Percentiles rank a stretch among this genome's conserved stretches.
Conservation (phyloP, 495 filamentous ascomycete genomes). For the Xylaria flabelliformis region DNA sequence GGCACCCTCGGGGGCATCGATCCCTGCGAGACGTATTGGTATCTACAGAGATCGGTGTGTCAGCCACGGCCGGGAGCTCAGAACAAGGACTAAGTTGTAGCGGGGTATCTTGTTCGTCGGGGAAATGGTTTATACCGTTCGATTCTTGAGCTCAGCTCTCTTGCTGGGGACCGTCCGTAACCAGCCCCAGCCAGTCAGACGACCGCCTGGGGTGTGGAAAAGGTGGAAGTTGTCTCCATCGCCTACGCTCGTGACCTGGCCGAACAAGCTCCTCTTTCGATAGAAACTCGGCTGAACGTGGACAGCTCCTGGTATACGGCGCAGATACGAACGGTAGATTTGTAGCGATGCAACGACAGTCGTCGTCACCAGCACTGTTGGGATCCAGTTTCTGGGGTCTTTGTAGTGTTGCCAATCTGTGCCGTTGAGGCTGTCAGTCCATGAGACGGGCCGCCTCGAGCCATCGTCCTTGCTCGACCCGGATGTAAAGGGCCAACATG, state of each 20-base stretch:
- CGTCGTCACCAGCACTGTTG: slow-evolving; percentile 72
- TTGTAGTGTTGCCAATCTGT: slow-evolving; percentile 73
- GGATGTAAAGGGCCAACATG: slow-evolving; percentile 26
- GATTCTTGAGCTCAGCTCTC: slow-evolving; percentile 70
- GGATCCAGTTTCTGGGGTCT: slow-evolving; percentile 68
- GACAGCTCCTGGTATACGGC: slow-evolving; percentile 75
- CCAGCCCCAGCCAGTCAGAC: slow-evolving; percentile 90
- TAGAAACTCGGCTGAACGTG: slow-evolving; percentile 74
- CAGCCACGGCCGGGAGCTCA: slow-evolving; percentile 19
- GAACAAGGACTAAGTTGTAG: background rate
- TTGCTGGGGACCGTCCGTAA: slow-evolving; percentile 73
- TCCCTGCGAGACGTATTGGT: slow-evolving; percentile 83
- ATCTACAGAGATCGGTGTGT: slow-evolving; percentile 55
- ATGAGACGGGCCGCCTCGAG: slow-evolving; percentile 49
- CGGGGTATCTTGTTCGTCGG: slow-evolving; percentile 1
- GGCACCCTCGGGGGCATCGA: slow-evolving; percentile 90
- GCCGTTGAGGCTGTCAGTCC: slow-evolving; percentile 58
- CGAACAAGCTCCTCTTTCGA: slow-evolving; percentile 75
- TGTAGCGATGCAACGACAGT: slow-evolving; percentile 64
- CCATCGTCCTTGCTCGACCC: slow-evolving; percentile 29
- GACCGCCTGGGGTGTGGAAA: slow-evolving; percentile 91
- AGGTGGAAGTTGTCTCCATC: slow-evolving; percentile 95
- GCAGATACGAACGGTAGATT: slow-evolving; percentile 76
- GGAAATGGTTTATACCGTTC: slow-evolving; percentile 64
- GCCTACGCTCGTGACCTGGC: slow-evolving; percentile 89